Conservation (phyloP, 2,329 filamentous ascomycete species). For the Penicillium sp. region DNA sequence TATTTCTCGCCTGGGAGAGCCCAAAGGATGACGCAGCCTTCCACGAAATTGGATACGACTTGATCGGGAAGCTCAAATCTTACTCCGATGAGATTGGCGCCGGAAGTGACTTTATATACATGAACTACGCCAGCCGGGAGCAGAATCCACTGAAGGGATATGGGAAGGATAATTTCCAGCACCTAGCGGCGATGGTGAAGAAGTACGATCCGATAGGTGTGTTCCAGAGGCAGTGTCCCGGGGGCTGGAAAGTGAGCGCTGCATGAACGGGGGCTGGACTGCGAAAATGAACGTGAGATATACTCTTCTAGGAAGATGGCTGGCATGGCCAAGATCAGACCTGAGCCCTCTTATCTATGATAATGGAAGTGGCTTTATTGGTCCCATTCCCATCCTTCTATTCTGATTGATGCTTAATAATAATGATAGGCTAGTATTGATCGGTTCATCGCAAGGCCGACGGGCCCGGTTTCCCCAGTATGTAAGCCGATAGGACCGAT, state of each 20-base stretch:
- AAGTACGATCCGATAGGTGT: constrained; percentile 12
- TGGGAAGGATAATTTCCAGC: not conserved
- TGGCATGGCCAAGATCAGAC: no score
- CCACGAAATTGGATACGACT: not conserved
- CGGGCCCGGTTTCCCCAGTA: no score
- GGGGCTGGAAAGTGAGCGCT: constrained; percentile 4
- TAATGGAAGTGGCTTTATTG: no score
- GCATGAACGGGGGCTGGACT: not conserved
- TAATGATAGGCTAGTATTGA: no score
- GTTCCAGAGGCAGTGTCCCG: constrained; percentile 5
- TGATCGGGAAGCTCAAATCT: not conserved
- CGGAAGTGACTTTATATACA: constrained; percentile 7
- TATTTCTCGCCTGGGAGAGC: not conserved
- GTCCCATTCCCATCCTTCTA: no score
- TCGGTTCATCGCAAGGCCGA: no score
- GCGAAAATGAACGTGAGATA: no score
- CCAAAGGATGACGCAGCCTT: not conserved
- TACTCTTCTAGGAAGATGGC: no score
- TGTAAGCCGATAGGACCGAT: no score
- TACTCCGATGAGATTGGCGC: not conserved
- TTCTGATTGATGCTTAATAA: no score
- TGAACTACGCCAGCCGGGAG: constrained; percentile 10
- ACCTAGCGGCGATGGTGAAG: not conserved
- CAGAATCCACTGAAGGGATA: constrained; percentile 11
- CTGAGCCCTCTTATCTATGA: no score